These are phyloP conservation scores for Bocquillonia castaneifolia DNA, from an alignment of 441 rosid species.

Conservation along the genomic window DNA sequence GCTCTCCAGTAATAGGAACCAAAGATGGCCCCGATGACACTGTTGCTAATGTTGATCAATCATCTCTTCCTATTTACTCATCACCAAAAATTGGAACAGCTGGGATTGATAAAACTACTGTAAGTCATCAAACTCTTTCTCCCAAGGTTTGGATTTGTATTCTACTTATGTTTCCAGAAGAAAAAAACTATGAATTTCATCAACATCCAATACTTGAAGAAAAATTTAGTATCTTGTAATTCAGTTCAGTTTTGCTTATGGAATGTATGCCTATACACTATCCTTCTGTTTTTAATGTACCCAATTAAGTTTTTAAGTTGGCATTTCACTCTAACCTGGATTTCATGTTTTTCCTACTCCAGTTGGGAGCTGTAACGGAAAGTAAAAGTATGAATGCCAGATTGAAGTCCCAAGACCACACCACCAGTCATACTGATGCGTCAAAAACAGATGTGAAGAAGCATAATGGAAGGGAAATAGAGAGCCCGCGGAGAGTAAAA, in stretches of 20 bases:
- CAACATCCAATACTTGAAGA: background rate
- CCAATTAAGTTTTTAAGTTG: no score
- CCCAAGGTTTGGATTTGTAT: slow-evolving; percentile 32
- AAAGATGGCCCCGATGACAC: slow-evolving; percentile 18
- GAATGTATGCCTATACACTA: background rate
- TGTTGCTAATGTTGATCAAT: slow-evolving; percentile 21
- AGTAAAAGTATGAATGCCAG: slow-evolving; percentile 21
- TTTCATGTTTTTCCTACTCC: slow-evolving; percentile 15
- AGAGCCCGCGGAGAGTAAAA: slow-evolving; percentile 26
- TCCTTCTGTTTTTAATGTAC: no score
- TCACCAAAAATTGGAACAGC: slow-evolving; percentile 16
- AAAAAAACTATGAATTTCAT: background rate
- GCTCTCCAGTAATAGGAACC: slow-evolving; percentile 18
- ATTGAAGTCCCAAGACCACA: slow-evolving; percentile 27
- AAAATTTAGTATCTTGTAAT: background rate
- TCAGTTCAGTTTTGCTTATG: background rate
- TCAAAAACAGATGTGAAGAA: slow-evolving; percentile 28
- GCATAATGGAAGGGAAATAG: slow-evolving; percentile 29
- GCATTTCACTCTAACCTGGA: background rate
- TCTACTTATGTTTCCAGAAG: background rate
- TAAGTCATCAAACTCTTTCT: slow-evolving; percentile 22
- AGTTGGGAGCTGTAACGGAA: slow-evolving; percentile 26
- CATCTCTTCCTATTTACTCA: slow-evolving; percentile 19
- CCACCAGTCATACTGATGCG: slow-evolving; percentile 14
- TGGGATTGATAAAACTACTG: slow-evolving; percentile 15